Conservation (phyloP, 805 yeast species). For the Wickerhamiella lipophila region DNA sequence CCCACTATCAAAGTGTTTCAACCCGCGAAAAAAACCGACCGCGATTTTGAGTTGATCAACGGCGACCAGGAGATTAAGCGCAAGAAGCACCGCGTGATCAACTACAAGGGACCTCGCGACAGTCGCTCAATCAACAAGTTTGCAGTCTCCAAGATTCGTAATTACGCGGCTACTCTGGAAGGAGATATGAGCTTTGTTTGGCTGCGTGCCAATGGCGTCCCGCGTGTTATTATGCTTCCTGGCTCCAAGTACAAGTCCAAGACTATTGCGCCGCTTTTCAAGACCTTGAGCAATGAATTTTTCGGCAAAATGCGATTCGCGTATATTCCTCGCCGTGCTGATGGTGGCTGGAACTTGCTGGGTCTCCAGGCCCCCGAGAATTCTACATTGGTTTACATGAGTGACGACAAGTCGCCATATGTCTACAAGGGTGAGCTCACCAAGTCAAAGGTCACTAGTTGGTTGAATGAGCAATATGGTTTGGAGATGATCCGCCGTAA, state of each 20-base stretch:
- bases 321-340: slow-evolving; percentile 21
- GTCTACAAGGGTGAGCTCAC: slow-evolving; percentile 25
- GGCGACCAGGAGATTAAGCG: slow-evolving; percentile 19
- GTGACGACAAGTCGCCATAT: slow-evolving; percentile 20
- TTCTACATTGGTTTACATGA: slow-evolving; percentile 21
- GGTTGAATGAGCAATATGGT: slow-evolving; percentile 22
- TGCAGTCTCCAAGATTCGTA: slow-evolving; percentile 23
- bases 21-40: slow-evolving; percentile 51
- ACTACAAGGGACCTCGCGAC: slow-evolving; percentile 26
- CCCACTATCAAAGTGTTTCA: slow-evolving; percentile 77
- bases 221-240: slow-evolving; percentile 24
- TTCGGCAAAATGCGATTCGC: slow-evolving; percentile 24
- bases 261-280: slow-evolving; percentile 24
- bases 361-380: slow-evolving; percentile 20
- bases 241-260: slow-evolving; percentile 21
- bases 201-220: slow-evolving; percentile 20
- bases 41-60: slow-evolving; percentile 22
- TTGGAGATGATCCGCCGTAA: slow-evolving; percentile 21
- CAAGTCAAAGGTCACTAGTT: slow-evolving; percentile 19
- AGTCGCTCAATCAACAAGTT: slow-evolving; percentile 22
- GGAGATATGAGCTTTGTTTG: slow-evolving; percentile 20
- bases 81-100: slow-evolving; percentile 22
- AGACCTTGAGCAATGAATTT: slow-evolving; percentile 25
- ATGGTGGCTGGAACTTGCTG: slow-evolving; percentile 21
- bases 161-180: slow-evolving; percentile 23